Conservation (phyloP, 2,329 filamentous ascomycete species). For the Aspergillus jensenii region DNA sequence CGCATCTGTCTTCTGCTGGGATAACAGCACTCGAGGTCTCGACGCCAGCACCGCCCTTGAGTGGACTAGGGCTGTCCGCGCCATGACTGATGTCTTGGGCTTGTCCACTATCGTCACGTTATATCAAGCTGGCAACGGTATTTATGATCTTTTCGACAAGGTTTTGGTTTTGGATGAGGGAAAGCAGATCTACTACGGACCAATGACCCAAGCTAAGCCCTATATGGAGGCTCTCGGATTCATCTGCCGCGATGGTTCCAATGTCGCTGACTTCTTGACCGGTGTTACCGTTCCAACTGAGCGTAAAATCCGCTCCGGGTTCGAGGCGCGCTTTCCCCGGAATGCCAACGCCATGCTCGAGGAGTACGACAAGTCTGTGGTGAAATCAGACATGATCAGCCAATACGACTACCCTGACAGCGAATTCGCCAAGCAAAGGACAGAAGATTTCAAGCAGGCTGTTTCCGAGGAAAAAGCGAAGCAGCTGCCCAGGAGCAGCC, state of each 20-base stretch:
- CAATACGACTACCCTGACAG: slow-evolving; percentile 60
- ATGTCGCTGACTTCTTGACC: slow-evolving; percentile 65
- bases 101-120: slow-evolving; percentile 63
- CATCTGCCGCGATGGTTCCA: slow-evolving; percentile 60
- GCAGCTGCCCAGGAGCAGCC: slow-evolving; percentile 53
- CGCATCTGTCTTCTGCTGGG: slow-evolving; percentile 64
- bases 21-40: slow-evolving; percentile 65
- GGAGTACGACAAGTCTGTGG: slow-evolving; percentile 54
- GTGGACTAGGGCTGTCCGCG: slow-evolving; percentile 60
- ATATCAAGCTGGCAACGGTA: slow-evolving; percentile 70
- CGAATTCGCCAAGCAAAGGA: slow-evolving; percentile 49
- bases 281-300: slow-evolving; percentile 61
- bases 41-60: slow-evolving; percentile 66
- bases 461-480: slow-evolving; percentile 58
- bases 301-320: slow-evolving; percentile 44
- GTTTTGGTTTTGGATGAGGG: slow-evolving; percentile 67
- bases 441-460: slow-evolving; percentile 54
- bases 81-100: slow-evolving; percentile 63
- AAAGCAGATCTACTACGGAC: slow-evolving; percentile 65
- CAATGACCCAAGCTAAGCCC: slow-evolving; percentile 56
- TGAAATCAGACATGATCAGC: slow-evolving; percentile 51
- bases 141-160: slow-evolving; percentile 70
- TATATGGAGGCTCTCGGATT: slow-evolving; percentile 69
- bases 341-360: slow-evolving; percentile 45
- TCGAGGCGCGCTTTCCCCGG: slow-evolving; percentile 46